Base-by-base conservation (phyloP, 768 basidiomycete species). In the Termitomyces sp. region DNA sequence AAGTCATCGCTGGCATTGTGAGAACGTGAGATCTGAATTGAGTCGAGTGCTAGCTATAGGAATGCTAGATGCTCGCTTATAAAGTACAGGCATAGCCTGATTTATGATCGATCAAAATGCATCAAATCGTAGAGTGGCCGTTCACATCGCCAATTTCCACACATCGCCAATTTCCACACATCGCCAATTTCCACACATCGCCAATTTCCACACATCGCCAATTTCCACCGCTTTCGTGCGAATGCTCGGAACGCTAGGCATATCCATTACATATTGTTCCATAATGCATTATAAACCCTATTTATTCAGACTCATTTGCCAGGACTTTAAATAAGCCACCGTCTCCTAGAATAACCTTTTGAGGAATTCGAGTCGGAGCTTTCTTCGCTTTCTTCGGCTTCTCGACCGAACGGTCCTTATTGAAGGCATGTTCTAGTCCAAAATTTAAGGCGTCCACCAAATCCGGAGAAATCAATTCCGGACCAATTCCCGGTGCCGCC, bases 391-490 rank as follows among this genome's bases (percentile, higher is more conserved):
- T 74, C 62, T 74, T 85, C 32, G 69, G 49, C 69, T 80, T 83
- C 59, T 67, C 71, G 36, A 69, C 71, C 60, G 10, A 43, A 25
- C 56, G 60, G n/a, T 85, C 85, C 50, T 76, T 78, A 7, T 73
- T 74, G 62, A 86, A 87, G 5, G 76, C 75, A 60, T 80, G 75
- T 25, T 73, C 77, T 25, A 91, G 66, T 0, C 79, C 83, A 25
- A 74, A 75, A 36, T 73, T 66, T 29, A 78, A 79, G 3, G 84
- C 84, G 25, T 72, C 70, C 81, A 83, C 84, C 48, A 86, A 45
- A 12, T 63, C 72, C 17, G 72, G 63, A 11, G 77, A 69, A 5
- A 80, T 53, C 17, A 40, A 56, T 17, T 65, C 66, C 42, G 62
- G 57, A 4, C 68, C 63, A 38, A 69, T 64, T 12, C 56, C 63